Percentiles rank a stretch among this genome's conserved stretches.
These are phyloP conservation scores for Colletotrichum ledebouriae DNA, from an alignment of 2,329 filamentous ascomycete genomes.

Conservation along the genomic window DNA sequence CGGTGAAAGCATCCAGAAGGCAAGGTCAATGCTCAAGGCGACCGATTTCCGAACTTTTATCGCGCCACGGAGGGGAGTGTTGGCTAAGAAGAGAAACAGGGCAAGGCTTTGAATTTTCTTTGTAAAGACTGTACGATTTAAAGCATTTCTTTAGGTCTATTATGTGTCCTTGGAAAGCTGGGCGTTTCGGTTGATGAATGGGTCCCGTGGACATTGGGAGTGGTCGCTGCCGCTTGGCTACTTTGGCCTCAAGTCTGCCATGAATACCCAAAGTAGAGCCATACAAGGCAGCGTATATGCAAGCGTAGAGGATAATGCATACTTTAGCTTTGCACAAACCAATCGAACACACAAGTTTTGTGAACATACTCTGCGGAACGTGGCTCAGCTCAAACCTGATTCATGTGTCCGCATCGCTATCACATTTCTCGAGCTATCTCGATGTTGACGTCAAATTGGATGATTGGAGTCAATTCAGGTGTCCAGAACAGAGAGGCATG, in stretches of 20 bases:
- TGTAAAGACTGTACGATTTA: constrained; percentile 37
- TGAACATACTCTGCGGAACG: neutral
- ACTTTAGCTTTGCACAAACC: neutral
- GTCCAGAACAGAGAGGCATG: neutral
- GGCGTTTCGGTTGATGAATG: constrained; percentile 40
- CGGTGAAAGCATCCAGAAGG: too few species aligned
- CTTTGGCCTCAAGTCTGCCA: constrained; percentile 36
- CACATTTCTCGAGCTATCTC: constrained; percentile 16
- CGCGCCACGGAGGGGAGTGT: too few species aligned
- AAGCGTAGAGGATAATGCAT: constrained; percentile 12
- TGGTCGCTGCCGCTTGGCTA: constrained; percentile 24
- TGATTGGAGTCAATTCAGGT: constrained; percentile 18
- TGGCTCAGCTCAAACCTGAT: constrained; percentile 15
- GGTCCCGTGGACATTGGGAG: constrained; percentile 14
- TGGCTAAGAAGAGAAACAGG: too few species aligned
- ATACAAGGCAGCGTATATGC: constrained; percentile 10
- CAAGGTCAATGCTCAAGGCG: too few species aligned
- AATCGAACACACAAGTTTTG: neutral
- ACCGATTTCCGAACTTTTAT: too few species aligned
- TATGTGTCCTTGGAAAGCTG: constrained; percentile 37
- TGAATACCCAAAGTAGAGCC: constrained; percentile 35
- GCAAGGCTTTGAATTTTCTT: constrained; percentile 22
- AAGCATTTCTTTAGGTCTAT: constrained; percentile 6
- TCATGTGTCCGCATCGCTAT: neutral
- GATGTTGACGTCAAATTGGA: constrained; percentile 38